Base-by-base conservation (phyloP, 2,329 filamentous ascomycete genomes). In the Sporothrix variecibatus region DNA sequence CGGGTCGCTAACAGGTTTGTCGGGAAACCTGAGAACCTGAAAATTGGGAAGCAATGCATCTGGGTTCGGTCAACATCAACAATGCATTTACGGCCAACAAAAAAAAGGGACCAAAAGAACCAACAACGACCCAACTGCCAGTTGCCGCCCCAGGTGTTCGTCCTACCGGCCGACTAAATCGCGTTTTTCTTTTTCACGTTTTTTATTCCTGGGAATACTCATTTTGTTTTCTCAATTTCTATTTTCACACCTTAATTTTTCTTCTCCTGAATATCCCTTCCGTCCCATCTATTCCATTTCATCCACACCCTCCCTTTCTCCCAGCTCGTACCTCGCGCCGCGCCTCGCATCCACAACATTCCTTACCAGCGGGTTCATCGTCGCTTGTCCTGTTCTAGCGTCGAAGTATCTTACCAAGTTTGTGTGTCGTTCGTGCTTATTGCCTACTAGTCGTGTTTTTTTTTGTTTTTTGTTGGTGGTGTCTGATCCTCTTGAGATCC, bases 291-390 rank as follows among this genome's bases (percentile, higher is more conserved):
- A 51, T 40, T 34, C 31, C 68, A 38, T 20, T 34, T 28, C 28
- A 51, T 53, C 28, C 28, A 38, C 28, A 53, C 20, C 23, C 7
- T 53, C 46, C 46, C 46, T 69, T 43, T 40, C 64, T 31, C 40
- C 58, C 31, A 40, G 8, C 20, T 38, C 58, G 31, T 40, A 38
- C 62, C 23, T 28, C 38, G 62, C 62, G 38, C 38, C 38, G 43
- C 46, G 43, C 67, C 67, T 69, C 46, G 28, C 20, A 51, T 28
- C 65, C 65, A 69, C 67, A 69, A 15, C 67, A 69, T 69, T 69
- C 67, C 46, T 69, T 20, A 23, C 38, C 38, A 15, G 62, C 40
- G 26, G 43, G 65, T 68, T 51, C 67, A 69, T 38, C 67, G 40
- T 53, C 46, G 46, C 46, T 26, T 53, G n/a, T 69, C 43, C 46